Evolutionary conservation across 2,329 filamentous ascomycete species (phyloP), one percentile per base, ranked within the genome.

Genomic region (Diaporthe sp.): DNA sequence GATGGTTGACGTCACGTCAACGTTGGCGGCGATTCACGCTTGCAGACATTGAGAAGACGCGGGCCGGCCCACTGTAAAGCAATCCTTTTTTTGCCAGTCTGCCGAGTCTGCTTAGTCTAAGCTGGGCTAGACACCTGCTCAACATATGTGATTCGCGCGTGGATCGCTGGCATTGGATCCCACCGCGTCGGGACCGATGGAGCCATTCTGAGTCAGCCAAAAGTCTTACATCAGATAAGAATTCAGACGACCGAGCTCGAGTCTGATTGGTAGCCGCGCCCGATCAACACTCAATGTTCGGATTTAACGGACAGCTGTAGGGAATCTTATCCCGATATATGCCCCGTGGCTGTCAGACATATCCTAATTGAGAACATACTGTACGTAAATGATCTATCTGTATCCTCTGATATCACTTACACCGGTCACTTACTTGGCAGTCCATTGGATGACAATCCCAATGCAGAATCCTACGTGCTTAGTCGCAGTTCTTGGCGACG

Each of bases 1-100:
- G 64, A 68, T 68, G 64, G 64, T 68, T 68, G 47, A 68, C 64
- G 64, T 68, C 64, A 68, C 7, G 6, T n/a, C n/a, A 54, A 54
- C 45, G 47, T 40, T 38, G 33, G 64, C 30, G 64, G 42, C 45
- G 42, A 67, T 67, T n/a, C 22, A 38, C 45, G n/a, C 28, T 28
- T 52, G 45, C 64, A 52, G 22, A 8, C 35, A 55, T 35, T 38
- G 28, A 25, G 33, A 54, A 17, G 22, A 25, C 28, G 30, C 64
- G 64, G 64, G 47, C 64, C 64, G 64, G 8, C 19, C 64, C 64
- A 68, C 64, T 22, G 5, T 52, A 25, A 47, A 12, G n/a, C 54
- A 12, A 61, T 61, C 58, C 38, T 61, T 42, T 30, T 17, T n/a
- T n/a, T n/a, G n/a, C n/a, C n/a, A n/a, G n/a, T n/a, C n/a, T n/a